These are phyloP conservation scores for Helichrysum umbraculigerum DNA, from an alignment of 129 eudicot genomes.

Conservation along the genomic window DNA sequence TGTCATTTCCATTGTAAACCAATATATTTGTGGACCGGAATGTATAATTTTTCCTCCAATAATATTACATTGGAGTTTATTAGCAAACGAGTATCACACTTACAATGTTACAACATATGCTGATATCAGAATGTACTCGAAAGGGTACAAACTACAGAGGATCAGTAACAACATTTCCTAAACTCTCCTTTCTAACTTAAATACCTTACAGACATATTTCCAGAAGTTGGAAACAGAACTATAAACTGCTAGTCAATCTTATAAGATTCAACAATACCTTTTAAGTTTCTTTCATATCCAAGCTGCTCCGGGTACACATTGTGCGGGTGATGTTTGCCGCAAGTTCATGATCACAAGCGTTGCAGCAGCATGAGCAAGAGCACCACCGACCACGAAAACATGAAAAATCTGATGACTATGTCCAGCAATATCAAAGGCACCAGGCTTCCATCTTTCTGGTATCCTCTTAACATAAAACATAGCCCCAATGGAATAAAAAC, in stretches of 20 bases:
- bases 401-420: slow-evolving; percentile 97
- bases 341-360: slow-evolving; percentile 74
- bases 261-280: not conserved
- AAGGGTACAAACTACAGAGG: slow-evolving; percentile 1
- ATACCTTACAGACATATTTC: slow-evolving; percentile 24
- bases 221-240: slow-evolving; percentile 11
- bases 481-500: slow-evolving; percentile 63
- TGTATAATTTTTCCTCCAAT: not conserved
- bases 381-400: slow-evolving; percentile 80
- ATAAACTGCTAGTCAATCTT: not conserved
- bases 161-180: slow-evolving; percentile 12
- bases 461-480: slow-evolving; percentile 69
- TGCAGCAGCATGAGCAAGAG: slow-evolving; percentile 82
- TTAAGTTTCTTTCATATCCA: slow-evolving; percentile 28
- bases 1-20: not conserved
- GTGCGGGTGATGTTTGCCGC: slow-evolving; percentile 45
- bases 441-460: slow-evolving; percentile 92
- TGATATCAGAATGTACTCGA: not conserved
- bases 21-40: not conserved
- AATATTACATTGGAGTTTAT: not conserved
- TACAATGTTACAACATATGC: slow-evolving; percentile 11
- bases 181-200: slow-evolving; percentile 11
- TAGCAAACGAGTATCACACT: not conserved
- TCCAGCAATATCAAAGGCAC: slow-evolving; percentile 84
- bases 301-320: slow-evolving; percentile 35